Percentiles rank a stretch among this genome's conserved stretches.
Evolutionary conservation across 371 early-diverging fungal species (phyloP).

Genomic region (Mucor indicus): DNA sequence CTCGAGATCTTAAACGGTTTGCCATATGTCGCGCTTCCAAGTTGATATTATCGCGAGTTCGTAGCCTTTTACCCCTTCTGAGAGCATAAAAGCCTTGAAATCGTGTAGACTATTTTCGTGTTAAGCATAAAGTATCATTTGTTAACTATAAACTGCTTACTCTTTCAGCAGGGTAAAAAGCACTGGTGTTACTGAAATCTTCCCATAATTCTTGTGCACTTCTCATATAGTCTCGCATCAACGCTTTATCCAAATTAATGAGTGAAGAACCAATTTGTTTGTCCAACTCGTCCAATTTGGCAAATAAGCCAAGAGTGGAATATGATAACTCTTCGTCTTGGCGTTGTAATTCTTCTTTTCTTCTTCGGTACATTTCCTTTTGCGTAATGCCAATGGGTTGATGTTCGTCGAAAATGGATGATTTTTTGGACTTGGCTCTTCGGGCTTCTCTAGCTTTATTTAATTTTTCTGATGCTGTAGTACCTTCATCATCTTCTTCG

Average conservation of each 20-base stretch:
- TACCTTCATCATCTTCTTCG: background rate
- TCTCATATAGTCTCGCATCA: slow-evolving; percentile 51
- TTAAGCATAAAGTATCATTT: background rate
- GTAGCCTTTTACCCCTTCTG: slow-evolving; percentile 8
- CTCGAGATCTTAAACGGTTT: slow-evolving; percentile 23
- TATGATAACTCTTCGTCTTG: slow-evolving; percentile 24
- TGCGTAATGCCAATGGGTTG: background rate
- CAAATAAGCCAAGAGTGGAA: slow-evolving; percentile 14
- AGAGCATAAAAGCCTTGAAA: slow-evolving; percentile 34
- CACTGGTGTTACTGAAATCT: slow-evolving; percentile 48
- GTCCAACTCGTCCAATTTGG: slow-evolving; percentile 33
- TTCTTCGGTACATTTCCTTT: slow-evolving; percentile 4
- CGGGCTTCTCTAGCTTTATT: background rate
- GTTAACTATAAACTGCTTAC: slow-evolving; percentile 17
- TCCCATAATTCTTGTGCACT: slow-evolving; percentile 45
- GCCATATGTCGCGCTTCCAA: slow-evolving; percentile 36
- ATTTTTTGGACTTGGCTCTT: background rate
- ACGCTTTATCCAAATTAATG: slow-evolving; percentile 14
- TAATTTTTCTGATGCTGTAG: background rate
- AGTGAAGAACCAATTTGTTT: slow-evolving; percentile 18
- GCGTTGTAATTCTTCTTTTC: background rate
- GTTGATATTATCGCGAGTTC: background rate
- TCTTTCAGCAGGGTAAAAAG: slow-evolving; percentile 55
- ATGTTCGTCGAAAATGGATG: slow-evolving; percentile 38
- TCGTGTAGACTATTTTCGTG: slow-evolving; percentile 3